Evolutionary conservation across 2,329 filamentous ascomycete genomes (phyloP).

Genomic region (Pseudogymnoascus pannorum): DNA sequence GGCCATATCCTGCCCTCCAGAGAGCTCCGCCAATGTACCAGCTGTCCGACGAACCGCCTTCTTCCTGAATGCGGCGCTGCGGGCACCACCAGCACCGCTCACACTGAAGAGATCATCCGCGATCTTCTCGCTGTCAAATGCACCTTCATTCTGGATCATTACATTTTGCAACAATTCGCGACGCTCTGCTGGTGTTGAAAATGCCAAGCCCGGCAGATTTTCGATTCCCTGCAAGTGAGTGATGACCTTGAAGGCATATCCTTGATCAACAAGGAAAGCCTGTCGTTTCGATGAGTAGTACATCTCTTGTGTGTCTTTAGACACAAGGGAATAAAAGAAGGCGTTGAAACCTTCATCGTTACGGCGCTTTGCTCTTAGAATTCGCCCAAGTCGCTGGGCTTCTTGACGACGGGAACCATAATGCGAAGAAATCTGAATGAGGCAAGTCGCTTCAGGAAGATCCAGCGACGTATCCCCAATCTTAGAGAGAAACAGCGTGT

Average conservation of each 20-base stretch:
- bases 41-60: constrained; percentile 67
- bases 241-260: constrained; percentile 98
- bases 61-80: constrained; percentile 40
- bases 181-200: constrained; percentile 69
- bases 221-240: constrained; percentile 91
- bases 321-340: constrained; percentile 96
- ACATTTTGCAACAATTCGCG: constrained; percentile 85
- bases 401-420: constrained; percentile 96
- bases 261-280: constrained; percentile 94
- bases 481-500: constrained; percentile 92
- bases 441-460: constrained; percentile 87
- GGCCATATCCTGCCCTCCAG: constrained; percentile 95
- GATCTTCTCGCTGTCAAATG: constrained; percentile 62
- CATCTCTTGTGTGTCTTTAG: constrained; percentile 97
- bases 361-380: constrained; percentile 86
- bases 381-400: constrained; percentile 85
- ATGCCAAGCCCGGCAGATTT: constrained; percentile 70
- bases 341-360: constrained; percentile 99
- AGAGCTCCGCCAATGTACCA: constrained; percentile 76
- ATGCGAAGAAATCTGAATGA: constrained; percentile 96
- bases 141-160: constrained; percentile 76
- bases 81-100: constrained; percentile 19
- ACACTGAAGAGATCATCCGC: constrained; percentile 60
- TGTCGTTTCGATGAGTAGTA: constrained; percentile 94
- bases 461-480: constrained; percentile 98